Conservation (phyloP, 768 basidiomycete species). For the Galerina marginata region DNA sequence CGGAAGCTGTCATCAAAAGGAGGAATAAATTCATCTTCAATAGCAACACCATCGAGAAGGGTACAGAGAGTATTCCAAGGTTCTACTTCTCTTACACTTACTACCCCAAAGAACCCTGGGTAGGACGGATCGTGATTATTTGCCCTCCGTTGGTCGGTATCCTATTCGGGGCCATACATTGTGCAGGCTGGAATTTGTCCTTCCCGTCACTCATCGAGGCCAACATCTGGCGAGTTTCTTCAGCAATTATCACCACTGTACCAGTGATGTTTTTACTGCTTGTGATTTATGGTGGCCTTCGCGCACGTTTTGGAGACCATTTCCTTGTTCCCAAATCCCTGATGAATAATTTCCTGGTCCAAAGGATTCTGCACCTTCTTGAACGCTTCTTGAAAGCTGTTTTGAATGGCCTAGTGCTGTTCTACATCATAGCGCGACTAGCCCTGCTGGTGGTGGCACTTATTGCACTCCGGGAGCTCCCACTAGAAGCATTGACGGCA, state of each 20-base stretch:
- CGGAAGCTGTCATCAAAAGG: no score
- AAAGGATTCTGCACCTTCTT: neutral
- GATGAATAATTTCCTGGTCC: neutral
- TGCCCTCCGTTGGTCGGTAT: neutral
- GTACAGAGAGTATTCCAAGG: no score
- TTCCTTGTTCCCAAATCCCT: no score
- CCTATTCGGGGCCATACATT: conserved; percentile 34
- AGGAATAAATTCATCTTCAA: no score
- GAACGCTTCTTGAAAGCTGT: neutral
- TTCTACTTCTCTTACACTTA: neutral
- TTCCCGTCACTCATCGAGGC: conserved; percentile 21
- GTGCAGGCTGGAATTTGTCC: conserved; percentile 26
- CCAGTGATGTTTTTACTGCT: neutral
- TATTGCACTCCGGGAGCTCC: neutral
- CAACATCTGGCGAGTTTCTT: neutral
- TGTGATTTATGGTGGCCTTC: no score
- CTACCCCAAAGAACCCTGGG: neutral
- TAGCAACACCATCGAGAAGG: no score
- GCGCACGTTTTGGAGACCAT: no score
- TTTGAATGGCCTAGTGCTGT: neutral
- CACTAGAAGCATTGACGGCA: neutral
- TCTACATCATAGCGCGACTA: conserved; percentile 9
- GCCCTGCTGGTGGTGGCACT: neutral
- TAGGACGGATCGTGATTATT: neutral
- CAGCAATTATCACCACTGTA: neutral